Evolutionary conservation across 176 grass and related monocot genomes (phyloP).

Genomic region (Thalia dealbata): DNA sequence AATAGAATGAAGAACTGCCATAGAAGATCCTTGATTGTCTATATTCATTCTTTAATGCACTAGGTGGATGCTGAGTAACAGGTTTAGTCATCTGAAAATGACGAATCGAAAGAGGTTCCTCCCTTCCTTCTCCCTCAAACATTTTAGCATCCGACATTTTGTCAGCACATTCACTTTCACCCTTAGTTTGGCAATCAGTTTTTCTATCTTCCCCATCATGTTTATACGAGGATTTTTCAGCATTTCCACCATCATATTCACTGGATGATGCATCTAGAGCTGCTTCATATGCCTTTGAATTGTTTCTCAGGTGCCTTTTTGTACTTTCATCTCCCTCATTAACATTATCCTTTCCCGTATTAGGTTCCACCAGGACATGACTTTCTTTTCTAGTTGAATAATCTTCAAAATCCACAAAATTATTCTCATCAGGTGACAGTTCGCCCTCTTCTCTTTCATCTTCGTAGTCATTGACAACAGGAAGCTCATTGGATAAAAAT

Average conservation of each 20-base stretch:
- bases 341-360: slow-evolving; percentile 75
- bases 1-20: slow-evolving; percentile 88
- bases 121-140: slow-evolving; percentile 34
- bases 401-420: slow-evolving; percentile 61
- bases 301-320: slow-evolving; percentile 70
- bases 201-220: slow-evolving; percentile 72
- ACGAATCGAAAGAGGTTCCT: slow-evolving; percentile 43
- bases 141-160: slow-evolving; percentile 52
- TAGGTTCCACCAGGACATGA: slow-evolving; percentile 34
- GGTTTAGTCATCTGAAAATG: slow-evolving; percentile 52
- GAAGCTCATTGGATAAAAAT: slow-evolving; percentile 27
- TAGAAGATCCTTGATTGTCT: slow-evolving; percentile 69
- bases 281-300: slow-evolving; percentile 67
- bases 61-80: slow-evolving; percentile 51
- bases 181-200: slow-evolving; percentile 53
- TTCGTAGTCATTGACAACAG: slow-evolving; percentile 36
- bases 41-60: slow-evolving; percentile 35
- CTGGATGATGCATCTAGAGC: slow-evolving; percentile 65
- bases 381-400: slow-evolving; percentile 2
- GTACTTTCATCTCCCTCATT: slow-evolving; percentile 67
- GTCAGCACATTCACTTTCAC: slow-evolving; percentile 60
- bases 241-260: slow-evolving; percentile 64
- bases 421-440: slow-evolving; percentile 79
- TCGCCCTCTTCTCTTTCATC: slow-evolving; percentile 95
- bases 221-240: slow-evolving; percentile 35